phyloP scores from a whole-genome alignment of 352 stramenopile genomes.

The Globisporangium echinulatum region DNA sequence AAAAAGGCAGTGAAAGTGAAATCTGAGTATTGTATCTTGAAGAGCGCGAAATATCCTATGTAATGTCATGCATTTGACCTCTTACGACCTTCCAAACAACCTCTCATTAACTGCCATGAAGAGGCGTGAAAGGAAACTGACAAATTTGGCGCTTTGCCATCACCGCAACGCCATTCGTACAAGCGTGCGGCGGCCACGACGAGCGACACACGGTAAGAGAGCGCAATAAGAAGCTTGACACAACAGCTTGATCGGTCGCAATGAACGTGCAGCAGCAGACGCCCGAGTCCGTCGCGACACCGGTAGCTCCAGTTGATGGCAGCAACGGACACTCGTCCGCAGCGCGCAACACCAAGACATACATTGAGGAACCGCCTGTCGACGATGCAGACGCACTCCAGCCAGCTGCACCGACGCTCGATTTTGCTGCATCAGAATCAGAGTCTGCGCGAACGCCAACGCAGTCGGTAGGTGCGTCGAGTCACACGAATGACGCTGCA shows the following conservation, averaged over 20 bases:
- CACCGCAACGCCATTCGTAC: no score
- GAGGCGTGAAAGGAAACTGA: no score
- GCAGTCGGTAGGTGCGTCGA: neutral
- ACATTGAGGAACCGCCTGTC: neutral
- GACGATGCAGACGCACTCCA: conserved; percentile 5
- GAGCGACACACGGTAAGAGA: neutral
- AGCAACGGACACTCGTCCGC: no score
- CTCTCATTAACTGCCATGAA: no score
- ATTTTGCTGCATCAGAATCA: neutral
- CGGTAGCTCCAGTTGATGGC: neutral
- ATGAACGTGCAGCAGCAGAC: conserved; percentile 3
- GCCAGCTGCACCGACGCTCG: conserved; percentile 1
- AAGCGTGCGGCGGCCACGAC: neutral
- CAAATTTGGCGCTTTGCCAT: no score
- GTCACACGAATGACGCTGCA: neutral
- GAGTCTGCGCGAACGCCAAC: neutral
- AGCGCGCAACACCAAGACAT: conserved; percentile 1
- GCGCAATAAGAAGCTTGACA: neutral
- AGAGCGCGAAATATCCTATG: no score
- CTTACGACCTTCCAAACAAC: no score
- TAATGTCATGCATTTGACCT: no score
- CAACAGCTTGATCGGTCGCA: neutral
- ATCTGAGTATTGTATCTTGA: no score
- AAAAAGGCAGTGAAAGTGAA: no score
- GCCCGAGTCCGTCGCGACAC: neutral